Conservation (phyloP, 352 stramenopile genomes). For the Phytophthora tubulina region DNA sequence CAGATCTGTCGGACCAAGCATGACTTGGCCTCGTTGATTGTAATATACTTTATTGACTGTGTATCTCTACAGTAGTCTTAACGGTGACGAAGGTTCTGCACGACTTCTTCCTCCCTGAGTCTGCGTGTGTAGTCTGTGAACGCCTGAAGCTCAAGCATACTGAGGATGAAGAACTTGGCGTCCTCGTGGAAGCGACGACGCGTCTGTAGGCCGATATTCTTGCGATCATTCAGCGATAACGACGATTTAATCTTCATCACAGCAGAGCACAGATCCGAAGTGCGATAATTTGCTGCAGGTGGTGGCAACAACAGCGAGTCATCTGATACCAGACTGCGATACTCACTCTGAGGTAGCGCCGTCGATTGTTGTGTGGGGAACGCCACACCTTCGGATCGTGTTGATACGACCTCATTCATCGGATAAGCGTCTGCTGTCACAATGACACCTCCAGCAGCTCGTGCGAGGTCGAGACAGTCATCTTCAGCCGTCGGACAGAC, state of each 20-base stretch:
- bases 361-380: slow-evolving; percentile 27
- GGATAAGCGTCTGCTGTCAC: slow-evolving; percentile 60
- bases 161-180: slow-evolving; percentile 54
- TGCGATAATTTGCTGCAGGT: slow-evolving; percentile 10
- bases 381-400: slow-evolving; percentile 15
- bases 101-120: slow-evolving; percentile 6
- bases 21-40: not conserved
- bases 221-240: slow-evolving; percentile 35
- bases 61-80: slow-evolving; percentile 17
- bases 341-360: slow-evolving; percentile 4
- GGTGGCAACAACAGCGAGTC: slow-evolving; percentile 31
- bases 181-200: slow-evolving; percentile 58
- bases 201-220: slow-evolving; percentile 36
- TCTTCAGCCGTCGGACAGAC: slow-evolving; percentile 67
- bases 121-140: slow-evolving; percentile 22
- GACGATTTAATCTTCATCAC: slow-evolving; percentile 25
- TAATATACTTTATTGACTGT: slow-evolving; percentile 26
- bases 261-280: slow-evolving; percentile 30
- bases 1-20: not conserved
- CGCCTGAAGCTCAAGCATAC: slow-evolving; percentile 51
- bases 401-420: slow-evolving; percentile 71
- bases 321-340: slow-evolving; percentile 25
- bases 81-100: slow-evolving; percentile 23
- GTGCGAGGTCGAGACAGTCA: slow-evolving; percentile 72
- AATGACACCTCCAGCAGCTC: slow-evolving; percentile 54